phyloP scores from a whole-genome alignment of 345 rosid species.

The Sisymbrium altissimum region DNA sequence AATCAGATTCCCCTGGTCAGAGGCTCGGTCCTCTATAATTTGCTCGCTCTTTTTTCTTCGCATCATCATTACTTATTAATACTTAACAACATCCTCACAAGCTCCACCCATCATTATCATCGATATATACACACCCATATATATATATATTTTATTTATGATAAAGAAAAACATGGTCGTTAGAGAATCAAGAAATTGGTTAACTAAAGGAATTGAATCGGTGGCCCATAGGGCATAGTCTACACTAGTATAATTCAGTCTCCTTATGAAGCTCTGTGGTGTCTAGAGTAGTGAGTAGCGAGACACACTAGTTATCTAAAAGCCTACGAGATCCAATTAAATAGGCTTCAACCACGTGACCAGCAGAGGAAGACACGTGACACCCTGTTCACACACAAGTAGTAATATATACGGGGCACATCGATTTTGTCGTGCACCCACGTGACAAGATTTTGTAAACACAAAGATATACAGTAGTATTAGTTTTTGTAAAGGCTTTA shows the following conservation, averaged over 20 bases:
- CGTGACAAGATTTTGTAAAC: constrained; percentile 21
- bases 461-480: neutral
- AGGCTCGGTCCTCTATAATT: too few species aligned
- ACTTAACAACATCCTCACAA: neutral
- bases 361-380: constrained; percentile 23
- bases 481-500: neutral
- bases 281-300: neutral
- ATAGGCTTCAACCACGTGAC: constrained; percentile 32
- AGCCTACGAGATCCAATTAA: constrained; percentile 32
- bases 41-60: neutral
- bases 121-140: neutral
- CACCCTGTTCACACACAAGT: neutral
- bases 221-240: constrained; percentile 14
- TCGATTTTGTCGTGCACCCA: constrained; percentile 24
- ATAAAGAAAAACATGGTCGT: neutral
- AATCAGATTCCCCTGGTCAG: neutral
- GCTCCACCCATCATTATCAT: constrained; percentile 9
- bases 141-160: neutral
- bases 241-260: neutral
- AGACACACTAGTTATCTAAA: neutral
- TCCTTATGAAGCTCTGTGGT: neutral
- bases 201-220: neutral
- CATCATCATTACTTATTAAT: neutral
- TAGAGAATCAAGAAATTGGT: neutral
- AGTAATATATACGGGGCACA: neutral